Conservation (phyloP, 2,329 filamentous ascomycete species). For the Domatiomyces globalis region DNA sequence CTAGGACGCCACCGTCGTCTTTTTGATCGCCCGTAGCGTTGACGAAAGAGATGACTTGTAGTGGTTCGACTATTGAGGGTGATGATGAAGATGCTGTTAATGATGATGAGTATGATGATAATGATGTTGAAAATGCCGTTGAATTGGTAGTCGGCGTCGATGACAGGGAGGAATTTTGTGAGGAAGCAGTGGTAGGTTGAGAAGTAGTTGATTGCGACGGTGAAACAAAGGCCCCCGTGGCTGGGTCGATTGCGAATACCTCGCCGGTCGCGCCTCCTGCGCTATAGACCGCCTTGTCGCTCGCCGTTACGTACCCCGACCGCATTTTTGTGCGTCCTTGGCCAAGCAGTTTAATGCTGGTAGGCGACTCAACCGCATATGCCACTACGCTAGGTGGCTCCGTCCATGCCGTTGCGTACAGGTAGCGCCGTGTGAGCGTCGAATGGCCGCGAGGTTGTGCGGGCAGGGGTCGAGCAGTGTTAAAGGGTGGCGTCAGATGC, state of each 20-base stretch:
- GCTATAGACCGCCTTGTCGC: slow-evolving; percentile 13
- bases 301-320: slow-evolving; percentile 17
- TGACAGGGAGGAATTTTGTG: neutral
- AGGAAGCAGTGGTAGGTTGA: neutral
- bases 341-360: slow-evolving; percentile 12
- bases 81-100: neutral
- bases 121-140: neutral
- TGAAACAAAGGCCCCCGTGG: slow-evolving; percentile 8
- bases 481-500: slow-evolving; percentile 8
- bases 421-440: slow-evolving; percentile 1
- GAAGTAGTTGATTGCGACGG: neutral
- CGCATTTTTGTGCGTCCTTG: slow-evolving; percentile 13
- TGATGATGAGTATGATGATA: neutral
- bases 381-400: slow-evolving; percentile 16
- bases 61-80: slow-evolving; percentile 3
- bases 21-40: slow-evolving; percentile 7
- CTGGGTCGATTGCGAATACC: slow-evolving; percentile 15
- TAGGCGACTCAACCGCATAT: slow-evolving; percentile 14
- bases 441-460: slow-evolving; percentile 6
- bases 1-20: slow-evolving; percentile 16
- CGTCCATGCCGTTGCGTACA: slow-evolving; percentile 15
- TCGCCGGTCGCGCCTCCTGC: slow-evolving; percentile 18
- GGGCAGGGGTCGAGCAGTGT: neutral
- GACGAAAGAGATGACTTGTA: slow-evolving; percentile 16
- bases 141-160: neutral